Evolutionary conservation across 2,329 filamentous ascomycete species (phyloP).

Genomic region (Fusarium oligoseptatum): DNA sequence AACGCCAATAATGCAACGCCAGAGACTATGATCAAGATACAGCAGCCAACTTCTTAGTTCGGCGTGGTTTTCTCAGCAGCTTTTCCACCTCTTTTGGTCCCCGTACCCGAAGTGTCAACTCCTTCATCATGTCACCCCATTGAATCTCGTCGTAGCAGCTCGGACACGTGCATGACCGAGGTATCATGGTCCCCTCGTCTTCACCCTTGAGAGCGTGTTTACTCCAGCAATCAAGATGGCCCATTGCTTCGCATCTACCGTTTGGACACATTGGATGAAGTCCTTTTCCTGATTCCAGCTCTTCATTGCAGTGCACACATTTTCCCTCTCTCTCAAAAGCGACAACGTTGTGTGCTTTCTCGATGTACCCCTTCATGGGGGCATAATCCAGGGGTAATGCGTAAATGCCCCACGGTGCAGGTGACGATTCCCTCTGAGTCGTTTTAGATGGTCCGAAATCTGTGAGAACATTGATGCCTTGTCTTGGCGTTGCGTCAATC

Average conservation of each 20-base stretch:
- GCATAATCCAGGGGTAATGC: slow-evolving; percentile 68
- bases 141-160: slow-evolving; percentile 71
- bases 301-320: slow-evolving; percentile 66
- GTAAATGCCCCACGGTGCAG: slow-evolving; percentile 62
- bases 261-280: slow-evolving; percentile 71
- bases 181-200: slow-evolving; percentile 67
- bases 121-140: slow-evolving; percentile 87
- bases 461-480: slow-evolving; percentile 65
- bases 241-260: slow-evolving; percentile 66
- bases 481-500: slow-evolving; percentile 61
- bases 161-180: slow-evolving; percentile 78
- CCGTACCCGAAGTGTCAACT: slow-evolving; percentile 79
- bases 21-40: slow-evolving; percentile 16
- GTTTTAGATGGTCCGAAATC: slow-evolving; percentile 61
- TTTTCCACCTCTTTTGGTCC: slow-evolving; percentile 78
- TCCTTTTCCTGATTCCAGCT: slow-evolving; percentile 61
- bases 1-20: slow-evolving; percentile 21
- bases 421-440: slow-evolving; percentile 8
- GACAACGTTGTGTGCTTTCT: slow-evolving; percentile 67
- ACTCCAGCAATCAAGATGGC: slow-evolving; percentile 73
- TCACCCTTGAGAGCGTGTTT: slow-evolving; percentile 60
- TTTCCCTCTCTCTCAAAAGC: slow-evolving; percentile 68
- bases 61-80: slow-evolving; percentile 69
- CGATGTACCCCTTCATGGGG: slow-evolving; percentile 65
- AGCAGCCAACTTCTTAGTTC: slow-evolving; percentile 44